phyloP scores from a whole-genome alignment of 345 rosid species.

The Corymbia maculata region DNA sequence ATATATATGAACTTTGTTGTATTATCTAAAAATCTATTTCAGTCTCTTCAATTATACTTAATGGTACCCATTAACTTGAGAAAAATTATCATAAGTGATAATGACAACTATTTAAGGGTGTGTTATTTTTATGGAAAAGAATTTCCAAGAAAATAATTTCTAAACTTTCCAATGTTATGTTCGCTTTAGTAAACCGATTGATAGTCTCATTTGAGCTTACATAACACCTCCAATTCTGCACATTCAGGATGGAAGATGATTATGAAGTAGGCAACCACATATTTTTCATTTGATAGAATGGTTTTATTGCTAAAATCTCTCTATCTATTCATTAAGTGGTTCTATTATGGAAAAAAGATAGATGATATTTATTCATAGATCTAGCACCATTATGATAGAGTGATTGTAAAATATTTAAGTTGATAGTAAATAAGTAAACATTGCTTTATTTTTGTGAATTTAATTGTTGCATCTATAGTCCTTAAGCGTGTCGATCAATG shows the following conservation, averaged over 20 bases:
- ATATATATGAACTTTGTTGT: background rate
- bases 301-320: too few species aligned
- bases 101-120: background rate
- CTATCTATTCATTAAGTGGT: too few species aligned
- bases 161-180: background rate
- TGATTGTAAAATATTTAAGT: too few species aligned
- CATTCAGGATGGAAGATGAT: background rate
- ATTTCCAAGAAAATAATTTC: background rate
- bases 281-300: too few species aligned
- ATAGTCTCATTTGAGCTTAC: background rate
- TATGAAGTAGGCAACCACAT: background rate
- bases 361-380: too few species aligned
- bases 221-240: background rate
- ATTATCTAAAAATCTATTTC: background rate
- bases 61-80: background rate
- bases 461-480: background rate
- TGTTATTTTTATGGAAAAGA: rapidly evolving
- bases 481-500: too few species aligned
- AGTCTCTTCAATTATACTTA: background rate
- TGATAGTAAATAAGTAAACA: too few species aligned
- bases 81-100: background rate
- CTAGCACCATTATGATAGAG: too few species aligned
- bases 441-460: background rate
- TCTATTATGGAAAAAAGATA: too few species aligned
- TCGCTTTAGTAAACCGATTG: background rate